Evolutionary conservation across 306 rosid genomes (phyloP), one percentile per base, ranked within the genome.

Genomic region (Heteromeles arbutifolia): DNA sequence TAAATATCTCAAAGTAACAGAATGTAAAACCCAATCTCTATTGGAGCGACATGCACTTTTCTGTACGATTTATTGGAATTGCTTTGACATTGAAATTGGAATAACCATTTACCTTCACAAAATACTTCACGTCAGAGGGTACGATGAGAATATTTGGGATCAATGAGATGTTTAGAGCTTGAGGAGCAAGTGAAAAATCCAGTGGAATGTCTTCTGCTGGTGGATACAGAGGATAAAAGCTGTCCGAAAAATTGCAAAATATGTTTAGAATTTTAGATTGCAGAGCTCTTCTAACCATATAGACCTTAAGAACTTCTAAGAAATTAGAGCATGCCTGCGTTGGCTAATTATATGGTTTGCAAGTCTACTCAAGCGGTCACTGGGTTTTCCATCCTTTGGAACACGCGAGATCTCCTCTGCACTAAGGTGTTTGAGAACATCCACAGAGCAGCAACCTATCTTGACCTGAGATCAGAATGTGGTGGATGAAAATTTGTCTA

Each of bases 191-290:
- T 70, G 97, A 92, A 79, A 83, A 86, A 82, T 95, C 99, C 86
- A 95, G 77, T 58, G 99, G 99, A 74, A 90, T 84, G 81, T 79
- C 84, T 82, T 90, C 99, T 17, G 96, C 91, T 12, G 97, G 96
- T 43, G 97, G 99, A 74, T 90, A 88, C 65, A 95, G 86, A 56
- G 97, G 99, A 85, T 95, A 95, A 81, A 95, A 95, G 88, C 99
- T 95, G 90, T 74, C 63, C 84, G 52, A 85, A 58, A 11, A 34
- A 53, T 29, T 77, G 73, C 57, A 56, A 22, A 56, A 73, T 50
- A 17, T 26, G 41, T 48, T 64, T 64, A 44, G 58, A 65, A 32
- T 0, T 52, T 78, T 14, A 73, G 74, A 48, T 83, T 4, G 71
- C 59, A 61, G 29, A 8, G 43, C 82, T 62, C 70, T 64, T 70